Percentiles rank a stretch among this genome's conserved stretches.
Conservation (phyloP, 2,329 filamentous ascomycete species). For the Aspergillus texensis region DNA sequence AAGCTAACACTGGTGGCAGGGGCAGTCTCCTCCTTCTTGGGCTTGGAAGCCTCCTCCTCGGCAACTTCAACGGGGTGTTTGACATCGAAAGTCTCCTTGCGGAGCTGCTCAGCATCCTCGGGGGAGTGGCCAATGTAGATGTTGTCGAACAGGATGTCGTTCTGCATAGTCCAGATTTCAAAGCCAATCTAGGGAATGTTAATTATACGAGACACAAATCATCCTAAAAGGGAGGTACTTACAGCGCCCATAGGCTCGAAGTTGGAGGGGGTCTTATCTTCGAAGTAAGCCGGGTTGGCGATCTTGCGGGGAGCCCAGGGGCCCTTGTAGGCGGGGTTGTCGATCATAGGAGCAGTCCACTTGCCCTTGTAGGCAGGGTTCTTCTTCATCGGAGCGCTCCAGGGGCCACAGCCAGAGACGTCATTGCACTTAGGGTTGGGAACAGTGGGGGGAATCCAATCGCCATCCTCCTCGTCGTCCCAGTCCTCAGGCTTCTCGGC, state of each 20-base stretch:
- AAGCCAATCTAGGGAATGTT: constrained; percentile 74
- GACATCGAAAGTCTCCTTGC: constrained; percentile 83
- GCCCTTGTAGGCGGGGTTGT: constrained; percentile 98
- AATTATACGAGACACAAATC: not conserved
- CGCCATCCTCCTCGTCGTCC: constrained; percentile 99
- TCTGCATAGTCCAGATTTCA: constrained; percentile 99
- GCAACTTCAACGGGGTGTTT: constrained; percentile 84
- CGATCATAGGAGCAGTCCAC: constrained; percentile 89
- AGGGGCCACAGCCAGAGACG: constrained; percentile 88
- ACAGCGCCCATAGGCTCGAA: constrained; percentile 97
- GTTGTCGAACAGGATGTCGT: constrained; percentile 98
- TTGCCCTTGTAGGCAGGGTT: constrained; percentile 99
- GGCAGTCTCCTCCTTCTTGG: constrained; percentile 73
- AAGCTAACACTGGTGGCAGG: constrained; percentile 76
- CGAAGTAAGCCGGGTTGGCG: constrained; percentile 91
- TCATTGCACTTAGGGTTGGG: constrained; percentile 96
- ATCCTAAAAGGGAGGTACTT: constrained; percentile 50
- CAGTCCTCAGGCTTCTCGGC: constrained; percentile 98
- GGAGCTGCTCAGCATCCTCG: constrained; percentile 86
- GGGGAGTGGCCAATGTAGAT: constrained; percentile 99
- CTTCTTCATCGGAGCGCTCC: constrained; percentile 87
- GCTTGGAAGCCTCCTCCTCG: constrained; percentile 76
- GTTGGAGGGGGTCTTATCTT: constrained; percentile 96
- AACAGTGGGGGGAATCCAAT: constrained; percentile 88
- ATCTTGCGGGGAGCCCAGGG: constrained; percentile 94